phyloP scores from a whole-genome alignment of 169 alveolate genomes.

The Condylostoma magnum region DNA sequence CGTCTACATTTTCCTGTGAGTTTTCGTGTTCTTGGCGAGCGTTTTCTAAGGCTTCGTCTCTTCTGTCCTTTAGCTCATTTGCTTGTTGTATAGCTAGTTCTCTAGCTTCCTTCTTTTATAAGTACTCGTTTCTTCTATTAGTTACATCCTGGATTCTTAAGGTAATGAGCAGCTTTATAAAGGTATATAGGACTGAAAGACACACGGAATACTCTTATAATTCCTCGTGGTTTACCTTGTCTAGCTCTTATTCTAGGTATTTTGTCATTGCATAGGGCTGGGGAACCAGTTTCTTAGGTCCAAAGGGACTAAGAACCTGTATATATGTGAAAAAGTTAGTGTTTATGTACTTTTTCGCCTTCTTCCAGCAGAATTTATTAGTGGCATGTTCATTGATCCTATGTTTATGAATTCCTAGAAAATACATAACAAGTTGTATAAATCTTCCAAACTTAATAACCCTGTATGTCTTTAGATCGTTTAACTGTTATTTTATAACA shows the following conservation, averaged over 20 bases:
- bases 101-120: slow-evolving; percentile 26
- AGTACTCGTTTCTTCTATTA: slow-evolving; percentile 15
- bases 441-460: not conserved
- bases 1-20: slow-evolving; percentile 28
- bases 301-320: not conserved
- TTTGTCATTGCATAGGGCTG: not conserved
- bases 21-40: slow-evolving; percentile 31
- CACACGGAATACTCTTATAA: slow-evolving; percentile 42
- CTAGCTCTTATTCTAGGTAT: no score
- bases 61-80: slow-evolving; percentile 33
- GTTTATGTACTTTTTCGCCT: not conserved
- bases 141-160: slow-evolving; percentile 45
- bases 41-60: slow-evolving; percentile 22
- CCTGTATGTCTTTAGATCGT: not conserved
- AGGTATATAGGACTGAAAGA: slow-evolving; percentile 36
- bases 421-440: not conserved
- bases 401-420: not conserved
- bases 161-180: slow-evolving; percentile 23
- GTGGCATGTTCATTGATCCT: not conserved
- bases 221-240: slow-evolving; percentile 30
- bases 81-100: slow-evolving; percentile 19
- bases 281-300: not conserved
- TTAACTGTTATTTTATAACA: not conserved
- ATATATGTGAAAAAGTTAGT: not conserved
- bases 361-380: not conserved